Evolutionary conservation across 108 stramenopile genomes (phyloP).

Genomic region (Cyclotella cryptica): DNA sequence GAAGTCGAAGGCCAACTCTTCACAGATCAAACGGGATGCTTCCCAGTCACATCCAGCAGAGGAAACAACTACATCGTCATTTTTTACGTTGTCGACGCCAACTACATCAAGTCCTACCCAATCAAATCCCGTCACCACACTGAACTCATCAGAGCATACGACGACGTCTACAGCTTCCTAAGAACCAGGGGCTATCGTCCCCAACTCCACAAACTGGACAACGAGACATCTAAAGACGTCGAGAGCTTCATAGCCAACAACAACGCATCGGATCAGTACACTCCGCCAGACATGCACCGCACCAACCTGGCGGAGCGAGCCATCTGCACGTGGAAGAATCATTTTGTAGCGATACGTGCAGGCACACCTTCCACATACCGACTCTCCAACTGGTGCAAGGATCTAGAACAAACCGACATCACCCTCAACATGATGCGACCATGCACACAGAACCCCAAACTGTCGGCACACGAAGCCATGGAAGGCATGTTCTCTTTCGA

Average conservation of each 20-base stretch:
- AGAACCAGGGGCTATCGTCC: not conserved
- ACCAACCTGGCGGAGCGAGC: slow-evolving; percentile 13
- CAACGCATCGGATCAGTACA: not conserved
- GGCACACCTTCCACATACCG: not conserved
- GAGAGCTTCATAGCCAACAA: not conserved
- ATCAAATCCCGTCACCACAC: no score
- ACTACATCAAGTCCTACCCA: no score
- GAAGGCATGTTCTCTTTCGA: not conserved
- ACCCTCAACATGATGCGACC: slow-evolving; percentile 19
- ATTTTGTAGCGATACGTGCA: slow-evolving; percentile 3
- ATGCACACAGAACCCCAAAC: not conserved
- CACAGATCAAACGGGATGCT: no score
- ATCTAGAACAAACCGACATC: not conserved
- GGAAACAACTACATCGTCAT: no score
- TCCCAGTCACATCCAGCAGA: no score
- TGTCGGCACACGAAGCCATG: slow-evolving; percentile 6
- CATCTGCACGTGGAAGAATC: slow-evolving; percentile 13
- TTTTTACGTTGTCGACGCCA: no score
- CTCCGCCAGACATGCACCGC: slow-evolving; percentile 14
- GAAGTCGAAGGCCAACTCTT: no score
- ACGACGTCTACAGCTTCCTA: no score
- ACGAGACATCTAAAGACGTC: slow-evolving; percentile 2
- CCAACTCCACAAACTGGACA: slow-evolving; percentile 5
- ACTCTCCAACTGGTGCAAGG: not conserved
- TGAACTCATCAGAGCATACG: no score